Evolutionary conservation across 441 rosid species (phyloP), one percentile per base, ranked within the genome.

Genomic region (Daphne laureola): DNA sequence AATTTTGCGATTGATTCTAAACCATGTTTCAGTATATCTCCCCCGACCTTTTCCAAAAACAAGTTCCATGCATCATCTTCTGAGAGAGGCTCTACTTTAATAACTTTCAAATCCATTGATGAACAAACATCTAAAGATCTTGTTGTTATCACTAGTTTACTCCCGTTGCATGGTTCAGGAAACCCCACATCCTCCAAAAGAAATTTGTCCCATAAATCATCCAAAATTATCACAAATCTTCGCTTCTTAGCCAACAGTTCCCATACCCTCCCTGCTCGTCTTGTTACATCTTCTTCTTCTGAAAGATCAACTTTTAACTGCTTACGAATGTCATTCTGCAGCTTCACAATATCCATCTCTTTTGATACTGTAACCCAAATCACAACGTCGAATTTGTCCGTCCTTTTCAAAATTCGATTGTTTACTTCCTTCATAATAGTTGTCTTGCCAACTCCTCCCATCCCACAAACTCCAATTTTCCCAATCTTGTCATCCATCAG

Each of bases 361-460:
- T 53, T 15, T 1, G 62, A 45, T 15, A 56, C 42, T 1, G 67
- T 55, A 2, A 45, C 43, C 67, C 62, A 63, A 36, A 63, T 26
- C 36, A 63, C 57, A 3, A 26, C 41, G 40, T 50, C 52, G 23
- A 56, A 63, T 7, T 5, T 31, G 3, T 40, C 43, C 14, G 18
- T 23, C 42, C 51, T 14, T 7, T 41, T 9, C 18, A 51, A 17
- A 42, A 57, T 12, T 5, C 51, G 21, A 21, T 64, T 51, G 36
- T 64, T 23, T 40, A 64, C 52, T 9, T 51, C 46, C 44, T 56
- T 64, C 57, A 51, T 45, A 21, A 51, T 43, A 14, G 58, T 51
- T 7, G 67, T 57, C 40, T 64, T 64, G 1, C 67, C 54, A 5
- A 46, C 15, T 17, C 57, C 64, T 4, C 63, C 55, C 38, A 51